Base-by-base conservation (phyloP, 2,329 filamentous ascomycete genomes). In the Acephala macrosclerotiorum region DNA sequence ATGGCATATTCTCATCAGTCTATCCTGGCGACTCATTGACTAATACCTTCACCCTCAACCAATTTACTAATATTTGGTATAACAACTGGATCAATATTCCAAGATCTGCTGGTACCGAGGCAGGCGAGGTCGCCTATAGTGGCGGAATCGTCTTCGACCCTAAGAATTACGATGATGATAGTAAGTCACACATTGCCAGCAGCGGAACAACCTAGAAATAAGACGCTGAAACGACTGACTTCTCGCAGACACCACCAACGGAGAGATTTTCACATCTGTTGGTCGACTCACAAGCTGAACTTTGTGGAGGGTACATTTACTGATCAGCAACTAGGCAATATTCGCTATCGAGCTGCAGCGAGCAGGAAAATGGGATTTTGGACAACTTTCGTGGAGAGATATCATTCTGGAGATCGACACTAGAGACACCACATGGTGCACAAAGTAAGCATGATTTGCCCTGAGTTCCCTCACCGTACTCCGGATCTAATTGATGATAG, bases 331-430 rank as follows among this genome's bases (percentile, higher is more conserved):
- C 51, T 33, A 57, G 18, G 60, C 68, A 3, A n/a, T 67, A 12
- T 26, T 72, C 35, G 65, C 67, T 2, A 66, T 70, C 42, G 70
- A 72, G 33, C 29, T 70, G 2, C 68, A 72, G 49, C 60, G 60
- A 3, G 35, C 33, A 1, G 68, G 64, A 8, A 65, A 55, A 2
- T 72, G 70, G 69, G 60, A 72, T 26, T 72, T 70, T 33, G 69
- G 70, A 2, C 12, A 60, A 0, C 51, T 72, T 12, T 56, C 57
- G 4, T 72, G 66, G 69, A 45, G 51, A n/a, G 66, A 72, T 51
- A 64, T 72, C n/a, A 36, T 68, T 7, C 40, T 70, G 1, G 64
- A 65, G 25, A 69, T 66, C 0, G 63, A 67, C 20, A 72, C 70
- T 14, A 69, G 47, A 8, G 63, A 69, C 14, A 66, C 47, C 1